These are phyloP conservation scores for Penicillium pancosmium DNA, from an alignment of 495 filamentous ascomycete species.

Conservation along the genomic window DNA sequence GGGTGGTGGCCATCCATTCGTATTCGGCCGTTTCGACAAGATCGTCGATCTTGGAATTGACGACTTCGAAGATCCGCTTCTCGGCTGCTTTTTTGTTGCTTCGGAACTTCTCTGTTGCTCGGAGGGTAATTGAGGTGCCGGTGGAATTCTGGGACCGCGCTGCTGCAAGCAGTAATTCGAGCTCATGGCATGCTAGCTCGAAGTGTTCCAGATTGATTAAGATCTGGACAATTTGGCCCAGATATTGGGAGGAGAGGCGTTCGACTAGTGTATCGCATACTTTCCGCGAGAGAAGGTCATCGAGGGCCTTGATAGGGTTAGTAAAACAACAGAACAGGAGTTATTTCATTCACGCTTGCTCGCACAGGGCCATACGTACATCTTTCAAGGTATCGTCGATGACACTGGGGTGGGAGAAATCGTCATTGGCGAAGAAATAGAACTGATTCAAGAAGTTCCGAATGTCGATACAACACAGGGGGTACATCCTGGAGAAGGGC, in stretches of 20 bases:
- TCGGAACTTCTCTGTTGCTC: conserved; percentile 82
- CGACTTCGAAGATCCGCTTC: conserved; percentile 96
- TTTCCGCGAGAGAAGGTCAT: conserved; percentile 85
- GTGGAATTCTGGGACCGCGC: conserved; percentile 75
- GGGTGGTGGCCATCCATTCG: conserved; percentile 77
- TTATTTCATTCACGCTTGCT: not conserved
- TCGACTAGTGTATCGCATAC: conserved; percentile 91
- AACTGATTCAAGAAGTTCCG: conserved; percentile 95
- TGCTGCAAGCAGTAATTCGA: conserved; percentile 80
- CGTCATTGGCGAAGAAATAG: conserved; percentile 92
- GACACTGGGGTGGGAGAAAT: conserved; percentile 82
- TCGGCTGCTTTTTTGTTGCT: conserved; percentile 93
- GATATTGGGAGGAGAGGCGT: conserved; percentile 84
- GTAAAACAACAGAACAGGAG: not conserved
- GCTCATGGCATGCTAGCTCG: conserved; percentile 84
- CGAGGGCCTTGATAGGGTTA: conserved; percentile 60
- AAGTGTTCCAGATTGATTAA: conserved; percentile 97
- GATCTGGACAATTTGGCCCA: conserved; percentile 97
- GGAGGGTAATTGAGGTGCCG: conserved; percentile 72
- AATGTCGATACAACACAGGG: conserved; percentile 95
- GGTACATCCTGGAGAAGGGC: conserved; percentile 99
- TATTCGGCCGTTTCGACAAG: conserved; percentile 96
- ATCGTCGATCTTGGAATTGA: conserved; percentile 98
- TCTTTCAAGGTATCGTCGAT: conserved; percentile 87
- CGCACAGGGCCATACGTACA: conserved; percentile 41